Conservation (phyloP, 2,329 filamentous ascomycete species). For the Helotiales sp. region DNA sequence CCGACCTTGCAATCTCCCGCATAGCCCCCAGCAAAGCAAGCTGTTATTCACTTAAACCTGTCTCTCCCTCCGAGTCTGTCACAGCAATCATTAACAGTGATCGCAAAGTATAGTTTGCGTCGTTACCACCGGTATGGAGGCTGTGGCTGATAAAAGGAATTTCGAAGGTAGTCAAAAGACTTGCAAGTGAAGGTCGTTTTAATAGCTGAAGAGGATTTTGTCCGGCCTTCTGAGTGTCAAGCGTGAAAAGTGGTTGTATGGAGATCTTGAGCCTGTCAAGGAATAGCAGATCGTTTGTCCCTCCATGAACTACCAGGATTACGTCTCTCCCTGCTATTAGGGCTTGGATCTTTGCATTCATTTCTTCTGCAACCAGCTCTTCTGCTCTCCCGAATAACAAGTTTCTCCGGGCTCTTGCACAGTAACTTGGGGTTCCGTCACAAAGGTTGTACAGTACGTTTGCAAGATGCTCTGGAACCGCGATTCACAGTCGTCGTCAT, state of each 20-base stretch:
- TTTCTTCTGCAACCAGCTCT: background rate
- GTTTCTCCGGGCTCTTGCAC: background rate
- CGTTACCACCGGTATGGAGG: background rate
- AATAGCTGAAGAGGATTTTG: background rate
- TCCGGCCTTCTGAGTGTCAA: background rate
- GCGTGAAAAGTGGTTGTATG: background rate
- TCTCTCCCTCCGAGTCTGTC: background rate
- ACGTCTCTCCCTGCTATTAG: background rate
- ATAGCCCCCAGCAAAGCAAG: background rate
- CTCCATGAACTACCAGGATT: background rate
- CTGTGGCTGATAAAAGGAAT: background rate
- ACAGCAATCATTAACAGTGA: background rate
- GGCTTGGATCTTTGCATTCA: background rate
- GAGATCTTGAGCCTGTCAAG: background rate
- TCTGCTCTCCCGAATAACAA: background rate
- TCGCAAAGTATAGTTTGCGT: background rate
- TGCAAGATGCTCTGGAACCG: background rate
- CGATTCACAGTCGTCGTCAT: background rate
- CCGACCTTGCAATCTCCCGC: background rate
- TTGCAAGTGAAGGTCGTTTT: background rate
- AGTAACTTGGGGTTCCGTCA: background rate
- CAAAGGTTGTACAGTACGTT: background rate
- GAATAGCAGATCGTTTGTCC: background rate
- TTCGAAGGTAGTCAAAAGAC: background rate
- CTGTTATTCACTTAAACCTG: background rate